These are phyloP conservation scores for Hortiboletus flavorubellus DNA, from an alignment of 768 basidiomycete species.

Conservation along the genomic window DNA sequence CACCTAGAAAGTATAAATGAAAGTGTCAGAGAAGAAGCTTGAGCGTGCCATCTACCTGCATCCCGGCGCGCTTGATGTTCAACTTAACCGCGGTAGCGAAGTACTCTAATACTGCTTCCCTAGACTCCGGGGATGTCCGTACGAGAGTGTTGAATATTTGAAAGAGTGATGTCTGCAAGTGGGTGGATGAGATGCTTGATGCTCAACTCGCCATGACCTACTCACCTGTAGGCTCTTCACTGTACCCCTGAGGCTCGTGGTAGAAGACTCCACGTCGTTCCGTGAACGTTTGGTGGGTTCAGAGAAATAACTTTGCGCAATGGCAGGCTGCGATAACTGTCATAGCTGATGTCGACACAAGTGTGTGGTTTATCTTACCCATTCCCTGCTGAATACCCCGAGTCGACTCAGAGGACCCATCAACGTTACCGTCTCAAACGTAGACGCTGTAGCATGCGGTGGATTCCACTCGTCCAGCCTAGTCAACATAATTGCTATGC, in stretches of 20 bases:
- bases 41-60: conserved; percentile 54
- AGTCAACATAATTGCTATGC: conserved; percentile 79
- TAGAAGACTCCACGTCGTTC: conserved; percentile 77
- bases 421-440: conserved; percentile 64
- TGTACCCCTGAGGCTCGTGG: conserved; percentile 81
- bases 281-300: conserved; percentile 74
- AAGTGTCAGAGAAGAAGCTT: background rate
- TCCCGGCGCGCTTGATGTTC: conserved; percentile 86
- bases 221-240: conserved; percentile 78
- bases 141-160: conserved; percentile 87
- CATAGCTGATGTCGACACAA: background rate
- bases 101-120: conserved; percentile 81
- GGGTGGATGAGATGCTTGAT: background rate
- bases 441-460: conserved; percentile 48
- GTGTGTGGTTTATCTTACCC: conserved; percentile 47
- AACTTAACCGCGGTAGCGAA: conserved; percentile 71
- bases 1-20: conserved; percentile 45
- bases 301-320: conserved; percentile 80
- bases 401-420: conserved; percentile 84
- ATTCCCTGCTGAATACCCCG: conserved; percentile 85
- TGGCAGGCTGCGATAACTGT: conserved; percentile 52
- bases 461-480: conserved; percentile 75
- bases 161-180: conserved; percentile 62
- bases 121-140: conserved; percentile 69
- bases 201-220: background rate